These are phyloP conservation scores for Colletotrichum sp. DNA, from an alignment of 2,329 filamentous ascomycete species.

Conservation along the genomic window DNA sequence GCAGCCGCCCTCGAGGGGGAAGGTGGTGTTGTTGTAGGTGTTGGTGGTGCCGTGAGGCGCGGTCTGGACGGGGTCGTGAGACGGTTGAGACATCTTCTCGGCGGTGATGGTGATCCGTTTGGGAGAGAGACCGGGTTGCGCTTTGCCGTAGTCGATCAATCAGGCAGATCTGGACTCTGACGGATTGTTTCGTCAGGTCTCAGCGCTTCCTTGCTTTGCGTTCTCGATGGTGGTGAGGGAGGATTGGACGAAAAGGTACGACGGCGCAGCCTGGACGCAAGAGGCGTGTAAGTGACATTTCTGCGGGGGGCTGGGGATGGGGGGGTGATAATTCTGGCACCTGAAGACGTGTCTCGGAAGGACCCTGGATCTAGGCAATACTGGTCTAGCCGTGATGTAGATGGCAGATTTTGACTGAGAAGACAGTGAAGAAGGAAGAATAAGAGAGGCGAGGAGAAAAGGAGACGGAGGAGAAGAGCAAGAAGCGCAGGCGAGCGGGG, in stretches of 20 bases:
- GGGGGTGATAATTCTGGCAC: background rate
- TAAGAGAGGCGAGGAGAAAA: background rate
- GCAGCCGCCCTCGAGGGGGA: conserved; percentile 55
- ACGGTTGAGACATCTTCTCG: conserved; percentile 15
- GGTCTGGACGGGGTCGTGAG: conserved; percentile 1
- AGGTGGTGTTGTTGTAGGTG: background rate
- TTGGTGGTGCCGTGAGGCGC: background rate
- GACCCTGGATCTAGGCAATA: background rate
- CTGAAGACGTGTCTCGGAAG: background rate
- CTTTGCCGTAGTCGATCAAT: background rate
- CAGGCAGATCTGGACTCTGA: background rate
- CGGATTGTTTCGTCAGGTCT: background rate
- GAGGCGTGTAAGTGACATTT: conserved; percentile 6
- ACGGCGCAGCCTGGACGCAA: background rate
- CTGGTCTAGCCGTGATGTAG: background rate
- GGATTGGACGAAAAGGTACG: background rate
- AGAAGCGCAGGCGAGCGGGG: background rate
- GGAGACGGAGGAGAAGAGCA: background rate
- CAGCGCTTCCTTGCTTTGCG: background rate
- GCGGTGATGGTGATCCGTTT: background rate
- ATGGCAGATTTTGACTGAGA: background rate
- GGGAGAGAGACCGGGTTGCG: conserved; percentile 3
- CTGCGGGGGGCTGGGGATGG: conserved; percentile 9
- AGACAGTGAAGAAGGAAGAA: background rate
- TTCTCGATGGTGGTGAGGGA: background rate